Conservation (phyloP, 208 protist species). For the Acanthamoeba royreba region DNA sequence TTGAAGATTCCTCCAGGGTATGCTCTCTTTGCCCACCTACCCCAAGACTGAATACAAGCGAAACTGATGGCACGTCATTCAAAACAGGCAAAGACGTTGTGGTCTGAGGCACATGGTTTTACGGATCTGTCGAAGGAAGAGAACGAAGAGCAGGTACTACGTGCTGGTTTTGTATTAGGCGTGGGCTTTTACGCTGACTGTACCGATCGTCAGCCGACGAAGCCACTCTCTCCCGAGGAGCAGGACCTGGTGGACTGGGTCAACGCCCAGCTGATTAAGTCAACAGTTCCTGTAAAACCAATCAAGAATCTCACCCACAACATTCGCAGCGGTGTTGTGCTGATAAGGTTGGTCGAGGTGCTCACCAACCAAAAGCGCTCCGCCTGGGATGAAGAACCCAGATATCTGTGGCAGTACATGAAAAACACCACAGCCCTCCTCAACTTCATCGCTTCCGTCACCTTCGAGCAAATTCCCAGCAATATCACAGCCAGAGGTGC, state of each 20-base stretch:
- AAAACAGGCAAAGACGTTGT: background rate
- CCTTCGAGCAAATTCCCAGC: background rate
- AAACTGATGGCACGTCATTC: no score
- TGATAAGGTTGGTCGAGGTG: background rate
- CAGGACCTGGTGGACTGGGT: background rate
- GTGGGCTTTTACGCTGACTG: no score
- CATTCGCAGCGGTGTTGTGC: background rate
- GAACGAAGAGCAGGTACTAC: background rate
- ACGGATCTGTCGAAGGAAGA: background rate
- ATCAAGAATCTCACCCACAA: background rate
- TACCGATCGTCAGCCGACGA: no score
- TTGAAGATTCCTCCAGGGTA: background rate
- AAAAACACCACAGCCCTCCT: background rate
- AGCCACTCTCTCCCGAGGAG: background rate
- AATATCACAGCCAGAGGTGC: background rate
- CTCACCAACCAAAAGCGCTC: background rate
- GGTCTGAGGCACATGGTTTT: background rate
- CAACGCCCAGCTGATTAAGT: background rate
- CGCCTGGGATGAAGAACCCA: background rate
- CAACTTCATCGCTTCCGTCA: background rate
- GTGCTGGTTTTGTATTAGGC: no score
- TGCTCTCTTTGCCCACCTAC: no score
- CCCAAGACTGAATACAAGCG: no score
- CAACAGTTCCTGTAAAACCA: background rate
- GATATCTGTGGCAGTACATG: constrained; percentile 18